Percentiles rank a stretch among this genome's conserved stretches.
These are phyloP conservation scores for Drechslera avenae DNA, from an alignment of 2,329 filamentous ascomycete genomes.

Conservation along the genomic window DNA sequence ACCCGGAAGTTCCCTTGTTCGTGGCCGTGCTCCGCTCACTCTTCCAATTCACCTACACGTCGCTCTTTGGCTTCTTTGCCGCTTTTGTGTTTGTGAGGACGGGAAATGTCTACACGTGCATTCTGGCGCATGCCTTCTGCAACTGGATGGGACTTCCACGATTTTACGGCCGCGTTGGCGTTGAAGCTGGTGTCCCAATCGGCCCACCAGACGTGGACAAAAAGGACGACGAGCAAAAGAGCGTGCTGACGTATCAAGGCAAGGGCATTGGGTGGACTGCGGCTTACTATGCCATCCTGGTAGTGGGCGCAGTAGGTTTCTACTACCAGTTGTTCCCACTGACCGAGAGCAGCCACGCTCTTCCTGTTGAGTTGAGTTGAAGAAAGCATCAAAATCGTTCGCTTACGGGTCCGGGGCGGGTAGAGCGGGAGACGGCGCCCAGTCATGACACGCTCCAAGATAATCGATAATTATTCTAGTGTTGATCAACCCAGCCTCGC, in stretches of 20 bases:
- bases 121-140: conserved; percentile 84
- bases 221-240: conserved; percentile 46
- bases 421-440: too few relatives aligned
- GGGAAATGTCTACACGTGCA: conserved; percentile 76
- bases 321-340: conserved; percentile 72
- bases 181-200: conserved; percentile 54
- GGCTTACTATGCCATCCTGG: conserved; percentile 77
- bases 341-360: conserved; percentile 66
- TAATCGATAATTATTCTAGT: neutral
- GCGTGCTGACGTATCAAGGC: conserved; percentile 28
- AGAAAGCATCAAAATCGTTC: neutral
- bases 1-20: conserved; percentile 69
- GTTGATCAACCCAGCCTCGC: conserved; percentile 37
- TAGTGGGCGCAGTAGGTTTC: conserved; percentile 74
- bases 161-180: conserved; percentile 75
- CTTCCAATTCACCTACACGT: conserved; percentile 88
- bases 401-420: neutral
- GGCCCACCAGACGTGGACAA: conserved; percentile 40
- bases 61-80: conserved; percentile 90
- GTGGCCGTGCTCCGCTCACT: conserved; percentile 72
- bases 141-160: conserved; percentile 90
- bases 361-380: conserved; percentile 44
- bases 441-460: neutral
- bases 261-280: conserved; percentile 67
- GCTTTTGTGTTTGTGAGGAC: conserved; percentile 88